A percentile compares a stretch with the other conserved stretches of the same genome.
Conservation (phyloP, 306 rosid genomes). For the Castanopsis chinensis region DNA sequence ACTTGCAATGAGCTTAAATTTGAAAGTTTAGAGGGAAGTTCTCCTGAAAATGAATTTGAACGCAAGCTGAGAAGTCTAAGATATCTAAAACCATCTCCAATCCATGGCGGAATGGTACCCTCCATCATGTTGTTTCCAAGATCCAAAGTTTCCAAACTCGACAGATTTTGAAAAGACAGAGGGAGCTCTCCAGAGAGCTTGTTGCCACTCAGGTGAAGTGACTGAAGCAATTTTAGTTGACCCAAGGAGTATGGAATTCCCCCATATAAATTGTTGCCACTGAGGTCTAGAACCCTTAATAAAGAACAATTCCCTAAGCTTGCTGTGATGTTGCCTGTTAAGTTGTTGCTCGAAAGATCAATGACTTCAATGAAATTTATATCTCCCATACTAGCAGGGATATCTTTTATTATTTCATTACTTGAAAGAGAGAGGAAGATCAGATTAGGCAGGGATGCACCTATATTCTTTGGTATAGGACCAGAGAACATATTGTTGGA, state of each 20-base stretch:
- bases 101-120: conserved; percentile 42
- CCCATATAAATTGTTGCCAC: conserved; percentile 33
- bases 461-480: conserved; percentile 25
- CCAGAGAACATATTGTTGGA: conserved; percentile 46
- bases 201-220: conserved; percentile 37
- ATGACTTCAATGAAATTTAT: conserved; percentile 4
- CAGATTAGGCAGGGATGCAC: background rate
- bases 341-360: conserved; percentile 40
- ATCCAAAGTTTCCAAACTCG: conserved; percentile 39
- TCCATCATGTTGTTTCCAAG: conserved; percentile 33
- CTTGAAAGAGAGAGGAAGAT: conserved; percentile 30
- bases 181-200: conserved; percentile 37
- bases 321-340: conserved; percentile 36
- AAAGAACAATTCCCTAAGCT: conserved; percentile 32
- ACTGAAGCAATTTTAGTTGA: conserved; percentile 16
- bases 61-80: conserved; percentile 38
- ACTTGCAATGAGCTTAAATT: conserved; percentile 43
- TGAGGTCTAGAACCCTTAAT: conserved; percentile 33
- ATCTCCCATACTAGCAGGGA: conserved; percentile 32
- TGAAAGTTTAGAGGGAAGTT: conserved; percentile 21
- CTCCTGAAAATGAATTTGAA: conserved; percentile 40
- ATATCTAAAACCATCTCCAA: conserved; percentile 19
- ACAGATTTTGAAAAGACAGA: conserved; percentile 30
- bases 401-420: conserved; percentile 37
- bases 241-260: conserved; percentile 35